These are phyloP conservation scores for Lyophyllum atratum DNA, from an alignment of 768 basidiomycete species.

Conservation along the genomic window DNA sequence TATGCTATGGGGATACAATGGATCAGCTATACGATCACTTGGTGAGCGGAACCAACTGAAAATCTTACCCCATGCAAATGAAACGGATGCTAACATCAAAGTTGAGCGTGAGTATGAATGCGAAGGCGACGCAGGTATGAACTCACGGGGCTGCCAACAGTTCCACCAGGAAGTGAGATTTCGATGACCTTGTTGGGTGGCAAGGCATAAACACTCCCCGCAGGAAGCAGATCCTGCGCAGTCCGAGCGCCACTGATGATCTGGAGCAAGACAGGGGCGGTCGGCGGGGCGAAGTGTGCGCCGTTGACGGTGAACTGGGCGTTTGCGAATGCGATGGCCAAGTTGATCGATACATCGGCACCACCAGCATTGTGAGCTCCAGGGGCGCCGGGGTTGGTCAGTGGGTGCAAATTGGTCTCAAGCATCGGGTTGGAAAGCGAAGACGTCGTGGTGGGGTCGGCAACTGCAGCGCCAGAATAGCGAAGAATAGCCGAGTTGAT, in stretches of 20 bases:
- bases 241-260: constrained; percentile 30
- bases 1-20: background rate
- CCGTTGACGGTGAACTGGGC: constrained; percentile 31
- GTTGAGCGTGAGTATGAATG: constrained; percentile 8
- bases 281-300: constrained; percentile 34
- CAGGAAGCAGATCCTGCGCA: constrained; percentile 35
- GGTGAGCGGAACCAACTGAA: background rate
- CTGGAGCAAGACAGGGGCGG: constrained; percentile 48
- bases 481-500: constrained; percentile 54
- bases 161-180: constrained; percentile 41
- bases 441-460: constrained; percentile 42
- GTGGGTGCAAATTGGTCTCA: constrained; percentile 42
- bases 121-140: background rate
- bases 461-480: constrained; percentile 42
- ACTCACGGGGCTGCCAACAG: constrained; percentile 22
- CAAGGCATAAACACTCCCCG: constrained; percentile 41
- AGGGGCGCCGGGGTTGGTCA: constrained; percentile 26
- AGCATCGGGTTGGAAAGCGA: constrained; percentile 26
- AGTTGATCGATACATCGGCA: constrained; percentile 42
- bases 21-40: background rate
- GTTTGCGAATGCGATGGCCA: constrained; percentile 23
- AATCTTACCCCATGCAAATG: background rate
- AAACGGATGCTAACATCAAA: background rate
- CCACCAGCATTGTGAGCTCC: constrained; percentile 33
- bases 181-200: constrained; percentile 48